A percentile compares a stretch with the other conserved stretches of the same genome.
Conservation (phyloP, 257 asterid species). For the Ajuga chamaepitys region DNA sequence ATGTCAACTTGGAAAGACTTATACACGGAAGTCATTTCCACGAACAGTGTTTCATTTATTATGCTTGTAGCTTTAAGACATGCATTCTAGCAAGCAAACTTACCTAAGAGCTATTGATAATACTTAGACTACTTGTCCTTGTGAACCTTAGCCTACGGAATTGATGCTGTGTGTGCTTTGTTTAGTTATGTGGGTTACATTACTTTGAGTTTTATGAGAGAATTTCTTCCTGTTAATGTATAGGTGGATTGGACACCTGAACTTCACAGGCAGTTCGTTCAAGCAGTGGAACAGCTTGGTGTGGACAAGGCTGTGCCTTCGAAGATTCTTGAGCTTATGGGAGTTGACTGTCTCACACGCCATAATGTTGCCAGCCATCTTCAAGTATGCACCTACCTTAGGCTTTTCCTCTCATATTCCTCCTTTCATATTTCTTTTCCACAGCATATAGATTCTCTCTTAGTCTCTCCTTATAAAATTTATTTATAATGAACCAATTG, state of each 20-base stretch:
- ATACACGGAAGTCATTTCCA: neutral
- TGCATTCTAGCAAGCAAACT: neutral
- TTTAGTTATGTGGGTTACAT: neutral
- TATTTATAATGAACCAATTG: neutral
- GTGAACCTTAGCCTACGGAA: neutral
- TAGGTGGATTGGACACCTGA: slow-evolving; percentile 99
- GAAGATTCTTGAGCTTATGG: slow-evolving; percentile 86
- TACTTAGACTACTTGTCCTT: neutral
- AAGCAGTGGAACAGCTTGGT: slow-evolving; percentile 96
- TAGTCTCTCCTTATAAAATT: neutral
- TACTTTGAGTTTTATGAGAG: slow-evolving; percentile 5
- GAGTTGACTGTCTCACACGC: slow-evolving; percentile 89
- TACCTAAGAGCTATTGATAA: neutral
- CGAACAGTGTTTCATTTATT: neutral
- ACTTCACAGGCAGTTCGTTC: slow-evolving; percentile 79
- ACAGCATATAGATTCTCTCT: neutral
- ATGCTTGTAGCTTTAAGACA: slow-evolving; percentile 12
- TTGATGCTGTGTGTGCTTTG: neutral
- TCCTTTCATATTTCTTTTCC: neutral
- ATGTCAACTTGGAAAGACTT: neutral
- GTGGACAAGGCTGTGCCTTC: slow-evolving; percentile 98
- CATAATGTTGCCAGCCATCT: slow-evolving; percentile 97
- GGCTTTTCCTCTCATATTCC: neutral
- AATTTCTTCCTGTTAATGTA: neutral
- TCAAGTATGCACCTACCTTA: slow-evolving; percentile 44